Base-by-base conservation (phyloP, 345 rosid genomes). In the Anastatica hierochuntica region DNA sequence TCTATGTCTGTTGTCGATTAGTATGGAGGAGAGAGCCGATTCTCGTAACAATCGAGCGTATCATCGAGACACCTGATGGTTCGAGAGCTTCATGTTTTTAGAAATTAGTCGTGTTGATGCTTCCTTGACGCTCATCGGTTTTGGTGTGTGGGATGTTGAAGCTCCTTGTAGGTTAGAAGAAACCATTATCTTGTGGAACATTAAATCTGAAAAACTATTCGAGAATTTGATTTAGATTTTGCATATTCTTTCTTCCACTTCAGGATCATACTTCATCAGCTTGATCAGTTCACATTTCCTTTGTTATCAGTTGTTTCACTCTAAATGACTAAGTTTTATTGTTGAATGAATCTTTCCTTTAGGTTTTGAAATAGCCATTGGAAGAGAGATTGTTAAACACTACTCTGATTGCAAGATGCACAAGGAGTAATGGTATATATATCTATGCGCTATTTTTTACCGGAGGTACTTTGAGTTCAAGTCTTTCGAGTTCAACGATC, bases 211-310 rank as follows among this genome's bases (percentile, higher is more conserved):
- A 24, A 24, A 4, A 4, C 6, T 3, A 3, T 7, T 24, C 6
- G 3, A 24, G 27, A 24, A 7, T 24, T 24, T 24, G 27, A 36
- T 55, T 41, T n/a, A 14, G 39, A 30, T 18, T 10, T 24, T 24
- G 20, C 24, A 13, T 24, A 1, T 19, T 0, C 9, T 21, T 36
- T 14, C 49, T 18, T n/a, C n/a, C 14, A 5, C 48, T 66, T 54
- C 63, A 90, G 98, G 96, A 17, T 84, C 98, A 2, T 85, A 92
- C 68, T 71, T 92, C 64, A 68, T 92, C 84, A 92, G 97, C 94
- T 92, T 55, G 97, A 92, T 68, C 90, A 81, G 10, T 92, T 67
- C 75, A 74, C 88, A 52, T 94, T 92, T 64, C 97, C 95, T 40
- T 71, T 92, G 55, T 87, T 37, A 38, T 41, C 33, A 4, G n/a